A percentile compares a stretch with the other conserved stretches of the same genome.
These are phyloP conservation scores for Ogataea thermomethanolica DNA, from an alignment of 805 yeast genomes.

Conservation along the genomic window DNA sequence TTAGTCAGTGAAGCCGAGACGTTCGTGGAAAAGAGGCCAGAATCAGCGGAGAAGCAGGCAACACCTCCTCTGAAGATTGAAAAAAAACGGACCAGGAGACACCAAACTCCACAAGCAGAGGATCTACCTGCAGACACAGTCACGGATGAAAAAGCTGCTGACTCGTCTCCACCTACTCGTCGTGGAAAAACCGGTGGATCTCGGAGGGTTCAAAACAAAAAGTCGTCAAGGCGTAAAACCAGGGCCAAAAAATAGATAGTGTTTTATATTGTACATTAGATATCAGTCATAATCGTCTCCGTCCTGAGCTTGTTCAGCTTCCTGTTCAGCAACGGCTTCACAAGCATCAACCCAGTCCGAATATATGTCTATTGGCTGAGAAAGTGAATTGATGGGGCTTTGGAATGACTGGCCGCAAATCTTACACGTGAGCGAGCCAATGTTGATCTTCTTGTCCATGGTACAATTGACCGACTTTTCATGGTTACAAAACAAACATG, in stretches of 20 bases:
- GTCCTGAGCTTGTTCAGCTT: conserved; percentile 24
- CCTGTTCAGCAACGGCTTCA: conserved; percentile 78
- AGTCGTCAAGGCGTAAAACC: conserved; percentile 1
- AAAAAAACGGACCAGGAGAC: conserved; percentile 1
- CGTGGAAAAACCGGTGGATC: too few relatives aligned
- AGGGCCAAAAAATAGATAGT: conserved; percentile 10
- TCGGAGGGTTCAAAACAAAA: conserved; percentile 3
- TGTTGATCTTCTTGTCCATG: conserved; percentile 77
- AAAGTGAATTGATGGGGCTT: conserved; percentile 74
- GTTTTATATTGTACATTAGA: conserved; percentile 7
- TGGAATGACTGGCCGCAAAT: conserved; percentile 94
- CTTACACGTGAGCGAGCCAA: conserved; percentile 85
- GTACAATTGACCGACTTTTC: conserved; percentile 87
- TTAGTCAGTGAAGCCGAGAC: conserved; percentile 5
- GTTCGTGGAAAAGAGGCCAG: conserved; percentile 2
- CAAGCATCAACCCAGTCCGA: conserved; percentile 98
- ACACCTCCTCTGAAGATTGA: conserved; percentile 4
- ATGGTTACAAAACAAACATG: conserved; percentile 93
- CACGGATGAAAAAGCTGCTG: too few relatives aligned
- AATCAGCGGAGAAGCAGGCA: not conserved
- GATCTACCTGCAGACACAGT: not conserved
- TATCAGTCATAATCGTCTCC: conserved; percentile 19
- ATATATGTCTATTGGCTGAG: conserved; percentile 92
- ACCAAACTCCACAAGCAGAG: conserved; percentile 2
- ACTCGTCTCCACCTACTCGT: too few relatives aligned